These are phyloP conservation scores for Clavispora santaluciae DNA, from an alignment of 805 yeast species.

Conservation along the genomic window DNA sequence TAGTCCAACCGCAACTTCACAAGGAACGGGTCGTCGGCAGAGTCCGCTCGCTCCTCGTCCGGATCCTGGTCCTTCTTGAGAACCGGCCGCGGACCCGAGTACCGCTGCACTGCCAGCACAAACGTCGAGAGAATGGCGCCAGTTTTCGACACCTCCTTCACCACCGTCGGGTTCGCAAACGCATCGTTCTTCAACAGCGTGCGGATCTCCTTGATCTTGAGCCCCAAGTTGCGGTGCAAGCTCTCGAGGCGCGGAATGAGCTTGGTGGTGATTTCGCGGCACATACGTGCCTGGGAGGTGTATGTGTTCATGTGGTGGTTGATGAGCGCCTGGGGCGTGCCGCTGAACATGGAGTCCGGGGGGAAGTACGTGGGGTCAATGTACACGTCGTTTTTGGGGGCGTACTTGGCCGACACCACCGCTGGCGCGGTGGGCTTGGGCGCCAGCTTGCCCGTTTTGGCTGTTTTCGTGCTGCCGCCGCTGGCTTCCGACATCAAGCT, in stretches of 20 bases:
- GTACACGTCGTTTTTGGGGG: conserved; percentile 17
- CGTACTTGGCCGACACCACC: conserved; percentile 12
- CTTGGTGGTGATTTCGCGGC: conserved; percentile 28
- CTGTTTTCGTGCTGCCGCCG: background rate
- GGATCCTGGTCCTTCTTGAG: conserved; percentile 18
- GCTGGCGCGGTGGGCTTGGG: conserved; percentile 1
- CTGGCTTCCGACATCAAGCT: conserved; percentile 8
- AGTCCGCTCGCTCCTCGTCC: conserved; percentile 23
- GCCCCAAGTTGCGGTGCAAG: conserved; percentile 29
- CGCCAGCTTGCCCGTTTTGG: background rate
- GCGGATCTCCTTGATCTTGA: conserved; percentile 39
- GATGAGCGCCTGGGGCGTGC: conserved; percentile 29
- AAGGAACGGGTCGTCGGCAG: conserved; percentile 38
- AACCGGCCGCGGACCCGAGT: conserved; percentile 30
- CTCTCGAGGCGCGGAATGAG: conserved; percentile 35
- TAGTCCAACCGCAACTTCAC: conserved; percentile 35
- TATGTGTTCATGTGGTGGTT: conserved; percentile 31
- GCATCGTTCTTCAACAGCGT: conserved; percentile 37
- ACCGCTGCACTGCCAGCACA: conserved; percentile 29
- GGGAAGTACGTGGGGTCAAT: conserved; percentile 22
- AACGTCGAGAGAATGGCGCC: conserved; percentile 44
- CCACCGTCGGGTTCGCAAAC: conserved; percentile 32
- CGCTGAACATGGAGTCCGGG: conserved; percentile 21
- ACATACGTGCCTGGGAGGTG: conserved; percentile 23
- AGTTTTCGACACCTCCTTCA: conserved; percentile 51